Percentiles rank a stretch among this genome's conserved stretches.
Conservation (phyloP, 169 alveolate species). For the Toxoplasma gondii region DNA sequence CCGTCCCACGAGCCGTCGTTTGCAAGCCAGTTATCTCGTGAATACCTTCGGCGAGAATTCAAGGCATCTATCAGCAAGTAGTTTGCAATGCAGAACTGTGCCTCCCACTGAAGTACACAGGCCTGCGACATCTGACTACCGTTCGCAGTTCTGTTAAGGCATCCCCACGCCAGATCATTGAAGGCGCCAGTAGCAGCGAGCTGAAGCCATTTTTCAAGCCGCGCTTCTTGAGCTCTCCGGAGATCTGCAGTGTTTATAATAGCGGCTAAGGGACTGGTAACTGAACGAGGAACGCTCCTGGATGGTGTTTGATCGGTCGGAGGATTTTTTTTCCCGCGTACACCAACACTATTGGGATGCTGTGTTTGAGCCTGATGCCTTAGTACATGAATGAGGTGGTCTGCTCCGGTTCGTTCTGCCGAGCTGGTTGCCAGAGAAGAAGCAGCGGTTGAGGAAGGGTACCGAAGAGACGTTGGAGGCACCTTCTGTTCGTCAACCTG, state of each 20-base stretch:
- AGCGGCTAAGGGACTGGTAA: not conserved
- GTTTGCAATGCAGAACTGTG: conserved; percentile 56
- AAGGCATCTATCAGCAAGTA: conserved; percentile 48
- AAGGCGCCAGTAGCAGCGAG: conserved; percentile 44
- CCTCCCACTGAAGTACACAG: conserved; percentile 56
- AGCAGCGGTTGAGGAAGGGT: no score
- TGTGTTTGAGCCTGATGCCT: no score
- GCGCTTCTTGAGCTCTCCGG: not conserved
- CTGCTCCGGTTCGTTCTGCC: no score
- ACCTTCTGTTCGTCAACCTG: no score
- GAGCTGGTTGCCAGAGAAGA: no score
- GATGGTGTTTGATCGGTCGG: not conserved
- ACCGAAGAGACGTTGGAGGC: no score
- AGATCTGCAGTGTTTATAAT: not conserved
- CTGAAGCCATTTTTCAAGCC: not conserved
- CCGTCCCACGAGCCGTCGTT: conserved; percentile 52
- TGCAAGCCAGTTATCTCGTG: conserved; percentile 41
- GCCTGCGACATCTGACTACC: conserved; percentile 26
- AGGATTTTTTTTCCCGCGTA: no score
- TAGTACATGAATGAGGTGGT: no score
- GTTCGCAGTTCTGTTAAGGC: conserved; percentile 12
- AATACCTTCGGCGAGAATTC: conserved; percentile 33
- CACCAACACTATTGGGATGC: no score
- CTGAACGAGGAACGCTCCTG: not conserved
- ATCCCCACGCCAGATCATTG: conserved; percentile 64